Evolutionary conservation across 2,329 filamentous ascomycete species (phyloP).

Genomic region (Microcera coccophila): DNA sequence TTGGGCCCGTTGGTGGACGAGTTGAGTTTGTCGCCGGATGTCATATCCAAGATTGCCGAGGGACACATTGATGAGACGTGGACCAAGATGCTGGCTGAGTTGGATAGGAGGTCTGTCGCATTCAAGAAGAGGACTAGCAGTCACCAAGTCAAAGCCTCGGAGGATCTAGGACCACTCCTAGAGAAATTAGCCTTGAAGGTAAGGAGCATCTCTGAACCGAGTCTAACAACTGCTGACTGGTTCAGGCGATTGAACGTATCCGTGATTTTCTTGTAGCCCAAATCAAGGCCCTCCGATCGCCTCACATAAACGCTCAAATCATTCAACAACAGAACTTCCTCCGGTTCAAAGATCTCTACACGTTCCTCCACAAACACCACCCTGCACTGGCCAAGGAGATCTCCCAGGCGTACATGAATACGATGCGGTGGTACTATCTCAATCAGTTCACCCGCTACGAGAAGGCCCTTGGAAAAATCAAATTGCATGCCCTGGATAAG

Average conservation of each 20-base stretch:
- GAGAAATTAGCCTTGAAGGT: slow-evolving; percentile 81
- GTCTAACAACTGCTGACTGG: slow-evolving; percentile 9
- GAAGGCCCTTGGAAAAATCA: slow-evolving; percentile 77
- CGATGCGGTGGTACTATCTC: slow-evolving; percentile 97
- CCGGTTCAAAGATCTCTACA: slow-evolving; percentile 81
- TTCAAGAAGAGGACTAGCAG: slow-evolving; percentile 65
- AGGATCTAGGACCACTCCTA: slow-evolving; percentile 80
- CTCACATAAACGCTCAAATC: slow-evolving; percentile 94
- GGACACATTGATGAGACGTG: slow-evolving; percentile 87
- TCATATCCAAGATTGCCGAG: slow-evolving; percentile 81
- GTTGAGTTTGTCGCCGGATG: slow-evolving; percentile 77
- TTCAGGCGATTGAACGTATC: slow-evolving; percentile 82
- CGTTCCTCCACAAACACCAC: slow-evolving; percentile 80
- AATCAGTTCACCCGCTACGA: slow-evolving; percentile 89
- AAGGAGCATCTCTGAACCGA: slow-evolving; percentile 14
- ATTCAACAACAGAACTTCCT: slow-evolving; percentile 92
- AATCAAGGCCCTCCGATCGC: slow-evolving; percentile 88
- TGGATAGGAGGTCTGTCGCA: slow-evolving; percentile 71
- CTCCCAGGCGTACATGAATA: slow-evolving; percentile 89
- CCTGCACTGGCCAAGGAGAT: slow-evolving; percentile 84
- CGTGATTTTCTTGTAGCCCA: slow-evolving; percentile 91
- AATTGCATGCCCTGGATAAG: slow-evolving; percentile 76
- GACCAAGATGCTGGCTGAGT: slow-evolving; percentile 75
- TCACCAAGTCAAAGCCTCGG: slow-evolving; percentile 67
- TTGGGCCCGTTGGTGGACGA: slow-evolving; percentile 88